Conservation (phyloP, 495 filamentous ascomycete genomes). For the Terfezia claveryi region DNA sequence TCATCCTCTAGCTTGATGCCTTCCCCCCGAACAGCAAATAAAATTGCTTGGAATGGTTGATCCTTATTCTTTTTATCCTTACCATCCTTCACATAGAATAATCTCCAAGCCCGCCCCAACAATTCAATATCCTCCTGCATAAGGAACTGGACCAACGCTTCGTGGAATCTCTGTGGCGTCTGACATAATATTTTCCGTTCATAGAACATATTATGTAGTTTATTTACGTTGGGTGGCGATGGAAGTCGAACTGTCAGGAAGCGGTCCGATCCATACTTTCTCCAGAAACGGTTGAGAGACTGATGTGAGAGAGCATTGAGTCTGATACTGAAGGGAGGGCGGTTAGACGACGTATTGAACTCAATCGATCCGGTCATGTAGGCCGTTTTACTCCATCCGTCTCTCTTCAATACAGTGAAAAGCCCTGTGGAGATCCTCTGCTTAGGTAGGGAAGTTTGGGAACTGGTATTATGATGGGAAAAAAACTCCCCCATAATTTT, state of each 20-base stretch:
- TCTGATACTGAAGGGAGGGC: background rate
- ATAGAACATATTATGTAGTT: no score
- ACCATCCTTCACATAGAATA: constrained; percentile 6
- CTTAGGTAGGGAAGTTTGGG: no score
- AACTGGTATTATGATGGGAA: no score
- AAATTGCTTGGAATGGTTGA: constrained; percentile 5
- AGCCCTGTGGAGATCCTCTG: background rate
- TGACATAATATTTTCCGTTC: background rate
- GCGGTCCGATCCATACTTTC: constrained; percentile 15
- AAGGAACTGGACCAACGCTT: constrained; percentile 4
- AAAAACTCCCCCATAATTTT: no score
- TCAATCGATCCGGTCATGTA: constrained; percentile 4
- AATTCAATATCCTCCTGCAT: constrained; percentile 4
- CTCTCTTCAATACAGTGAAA: background rate
- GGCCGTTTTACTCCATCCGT: constrained; percentile 6
- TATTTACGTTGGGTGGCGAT: no score
- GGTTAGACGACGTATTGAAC: background rate
- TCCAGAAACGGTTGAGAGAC: constrained; percentile 8
- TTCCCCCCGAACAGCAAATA: constrained; percentile 14
- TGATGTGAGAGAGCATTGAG: constrained; percentile 6
- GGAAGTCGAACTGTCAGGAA: constrained; percentile 11
- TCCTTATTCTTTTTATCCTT: background rate
- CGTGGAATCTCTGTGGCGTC: background rate
- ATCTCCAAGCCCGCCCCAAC: constrained; percentile 11
- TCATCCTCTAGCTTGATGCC: constrained; percentile 8